A percentile compares a stretch with the other conserved stretches of the same genome.
phyloP scores from a whole-genome alignment of 345 rosid species.

The Salix udensis region DNA sequence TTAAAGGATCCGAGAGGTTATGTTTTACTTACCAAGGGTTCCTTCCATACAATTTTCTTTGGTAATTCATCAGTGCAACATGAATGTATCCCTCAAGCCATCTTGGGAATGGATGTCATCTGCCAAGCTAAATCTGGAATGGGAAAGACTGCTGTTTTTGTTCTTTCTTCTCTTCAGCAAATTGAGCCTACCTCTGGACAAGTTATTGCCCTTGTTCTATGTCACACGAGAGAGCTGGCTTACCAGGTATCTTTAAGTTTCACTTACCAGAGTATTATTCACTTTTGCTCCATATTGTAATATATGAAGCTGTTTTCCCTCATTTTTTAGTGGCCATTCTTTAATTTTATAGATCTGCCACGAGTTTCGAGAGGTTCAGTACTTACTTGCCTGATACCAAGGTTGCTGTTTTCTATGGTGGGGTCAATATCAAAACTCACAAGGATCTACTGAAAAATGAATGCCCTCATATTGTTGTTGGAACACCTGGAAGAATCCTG shows the following conservation, averaged over 20 bases:
- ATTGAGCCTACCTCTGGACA: constrained; percentile 89
- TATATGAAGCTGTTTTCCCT: neutral
- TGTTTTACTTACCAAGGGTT: constrained; percentile 74
- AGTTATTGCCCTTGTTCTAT: constrained; percentile 85
- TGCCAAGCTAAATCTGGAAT: constrained; percentile 99
- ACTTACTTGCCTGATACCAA: constrained; percentile 84
- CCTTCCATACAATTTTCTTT: constrained; percentile 76
- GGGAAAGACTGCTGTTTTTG: constrained; percentile 99
- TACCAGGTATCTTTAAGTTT: constrained; percentile 57
- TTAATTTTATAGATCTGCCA: constrained; percentile 64
- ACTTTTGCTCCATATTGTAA: neutral
- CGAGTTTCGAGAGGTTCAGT: constrained; percentile 95
- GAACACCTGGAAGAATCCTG: constrained; percentile 93
- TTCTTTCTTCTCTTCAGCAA: constrained; percentile 82
- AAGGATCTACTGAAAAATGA: constrained; percentile 92
- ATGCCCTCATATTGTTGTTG: constrained; percentile 97
- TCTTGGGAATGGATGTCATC: constrained; percentile 94
- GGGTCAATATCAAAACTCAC: constrained; percentile 86
- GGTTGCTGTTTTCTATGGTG: constrained; percentile 95
- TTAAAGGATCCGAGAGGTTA: constrained; percentile 58
- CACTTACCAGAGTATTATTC: neutral
- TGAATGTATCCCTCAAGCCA: constrained; percentile 98
- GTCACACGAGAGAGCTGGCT: constrained; percentile 95
- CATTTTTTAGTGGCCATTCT: neutral
- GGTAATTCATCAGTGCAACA: constrained; percentile 94